These are phyloP conservation scores for Desmodesmus armatus DNA, from an alignment of 139 green algal genomes.

Conservation along the genomic window DNA sequence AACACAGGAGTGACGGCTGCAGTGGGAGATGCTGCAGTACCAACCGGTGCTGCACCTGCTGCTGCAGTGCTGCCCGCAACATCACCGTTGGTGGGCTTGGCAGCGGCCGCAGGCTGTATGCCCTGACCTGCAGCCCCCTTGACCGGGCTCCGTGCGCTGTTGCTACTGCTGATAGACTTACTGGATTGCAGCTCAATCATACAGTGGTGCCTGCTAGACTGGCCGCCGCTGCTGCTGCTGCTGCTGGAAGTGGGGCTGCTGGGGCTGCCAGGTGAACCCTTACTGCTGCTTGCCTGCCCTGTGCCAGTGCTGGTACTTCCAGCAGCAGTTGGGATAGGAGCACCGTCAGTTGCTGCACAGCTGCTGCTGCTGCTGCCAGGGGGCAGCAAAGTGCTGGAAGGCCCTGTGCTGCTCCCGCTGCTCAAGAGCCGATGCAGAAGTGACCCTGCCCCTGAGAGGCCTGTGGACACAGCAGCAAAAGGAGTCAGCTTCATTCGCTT, in stretches of 20 bases:
- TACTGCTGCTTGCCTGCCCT: background rate
- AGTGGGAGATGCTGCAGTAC: background rate
- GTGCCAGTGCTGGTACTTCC: background rate
- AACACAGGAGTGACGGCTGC: background rate
- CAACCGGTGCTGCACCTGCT: background rate
- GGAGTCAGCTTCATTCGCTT: too few species aligned
- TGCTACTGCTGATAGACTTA: background rate
- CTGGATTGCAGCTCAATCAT: background rate
- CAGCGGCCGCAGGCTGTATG: too few species aligned
- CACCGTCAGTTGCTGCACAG: background rate
- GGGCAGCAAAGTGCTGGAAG: background rate
- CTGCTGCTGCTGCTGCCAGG: background rate
- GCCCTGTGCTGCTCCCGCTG: background rate
- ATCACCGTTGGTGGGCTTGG: background rate
- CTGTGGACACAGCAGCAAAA: too few species aligned
- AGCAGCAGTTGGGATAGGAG: background rate
- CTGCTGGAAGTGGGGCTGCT: background rate
- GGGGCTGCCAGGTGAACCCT: background rate
- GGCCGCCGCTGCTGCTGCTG: background rate
- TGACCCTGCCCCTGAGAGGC: too few species aligned
- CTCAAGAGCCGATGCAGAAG: constrained; percentile 27
- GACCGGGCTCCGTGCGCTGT: background rate
- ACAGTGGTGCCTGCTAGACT: background rate
- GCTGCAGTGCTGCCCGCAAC: background rate
- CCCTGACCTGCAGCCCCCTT: too few species aligned